Conservation (phyloP, 441 rosid genomes). For the Eutrema salsugineum region DNA sequence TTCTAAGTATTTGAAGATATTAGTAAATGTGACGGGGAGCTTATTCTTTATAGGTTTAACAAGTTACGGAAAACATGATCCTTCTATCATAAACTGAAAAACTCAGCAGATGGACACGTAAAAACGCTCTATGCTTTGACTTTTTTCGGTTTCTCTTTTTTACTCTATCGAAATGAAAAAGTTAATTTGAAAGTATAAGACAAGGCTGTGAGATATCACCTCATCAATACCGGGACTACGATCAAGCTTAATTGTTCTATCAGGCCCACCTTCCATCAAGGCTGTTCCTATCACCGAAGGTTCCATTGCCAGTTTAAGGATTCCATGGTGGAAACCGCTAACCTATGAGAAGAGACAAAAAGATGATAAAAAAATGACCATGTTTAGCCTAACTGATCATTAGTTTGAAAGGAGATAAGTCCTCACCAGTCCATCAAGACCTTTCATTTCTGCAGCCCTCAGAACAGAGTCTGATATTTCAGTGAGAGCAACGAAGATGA, state of each 20-base stretch:
- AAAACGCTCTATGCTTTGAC: not conserved
- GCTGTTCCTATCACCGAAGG: constrained; percentile 88
- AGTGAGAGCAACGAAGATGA: constrained; percentile 79
- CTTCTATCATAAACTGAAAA: not conserved
- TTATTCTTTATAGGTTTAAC: not conserved
- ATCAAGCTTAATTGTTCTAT: constrained; percentile 89
- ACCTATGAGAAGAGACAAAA: constrained; percentile 42
- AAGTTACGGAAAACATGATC: not conserved
- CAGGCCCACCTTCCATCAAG: constrained; percentile 90
- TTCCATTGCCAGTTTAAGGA: constrained; percentile 95
- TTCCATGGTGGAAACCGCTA: constrained; percentile 87
- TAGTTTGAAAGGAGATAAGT: constrained; percentile 8
- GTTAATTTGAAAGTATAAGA: not conserved
- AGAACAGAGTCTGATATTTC: constrained; percentile 92
- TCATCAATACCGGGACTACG: constrained; percentile 86
- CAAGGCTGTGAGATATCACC: constrained; percentile 42
- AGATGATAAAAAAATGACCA: not conserved
- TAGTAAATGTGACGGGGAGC: not conserved
- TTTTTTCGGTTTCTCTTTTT: not conserved
- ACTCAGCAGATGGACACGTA: not conserved
- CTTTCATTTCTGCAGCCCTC: constrained; percentile 88
- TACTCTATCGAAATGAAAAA: not conserved
- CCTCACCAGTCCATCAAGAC: constrained; percentile 94
- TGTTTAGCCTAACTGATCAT: constrained; percentile 2
- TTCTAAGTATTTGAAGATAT: too few species aligned